Conservation (phyloP, 2,329 filamentous ascomycete genomes). For the Helotiales sp. region DNA sequence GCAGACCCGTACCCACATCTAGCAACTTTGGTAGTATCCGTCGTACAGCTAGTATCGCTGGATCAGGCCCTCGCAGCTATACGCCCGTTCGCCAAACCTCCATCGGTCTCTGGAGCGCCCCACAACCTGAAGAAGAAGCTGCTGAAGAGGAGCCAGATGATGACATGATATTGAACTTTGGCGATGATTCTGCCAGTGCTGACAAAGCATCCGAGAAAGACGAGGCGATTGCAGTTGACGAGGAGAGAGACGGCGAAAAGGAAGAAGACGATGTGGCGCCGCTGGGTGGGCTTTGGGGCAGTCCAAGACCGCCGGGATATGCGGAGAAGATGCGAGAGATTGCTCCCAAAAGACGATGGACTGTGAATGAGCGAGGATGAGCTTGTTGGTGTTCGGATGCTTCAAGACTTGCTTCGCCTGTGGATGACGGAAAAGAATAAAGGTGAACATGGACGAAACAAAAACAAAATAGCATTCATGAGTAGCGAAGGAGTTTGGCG, state of each 20-base stretch:
- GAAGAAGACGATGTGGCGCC: slow-evolving; percentile 46
- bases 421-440: background rate
- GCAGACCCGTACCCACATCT: slow-evolving; percentile 28
- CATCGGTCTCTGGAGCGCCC: slow-evolving; percentile 55
- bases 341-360: slow-evolving; percentile 59
- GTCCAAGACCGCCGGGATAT: slow-evolving; percentile 52
- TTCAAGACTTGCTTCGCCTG: background rate
- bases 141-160: slow-evolving; percentile 46
- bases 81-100: slow-evolving; percentile 43
- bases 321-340: slow-evolving; percentile 54
- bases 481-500: slow-evolving; percentile 24
- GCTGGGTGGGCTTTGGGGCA: slow-evolving; percentile 48
- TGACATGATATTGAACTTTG: slow-evolving; percentile 58
- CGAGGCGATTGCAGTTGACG: background rate
- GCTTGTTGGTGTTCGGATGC: too few relatives aligned
- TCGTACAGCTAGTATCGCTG: slow-evolving; percentile 40
- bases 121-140: slow-evolving; percentile 42
- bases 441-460: background rate
- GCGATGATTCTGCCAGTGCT: slow-evolving; percentile 40
- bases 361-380: slow-evolving; percentile 52
- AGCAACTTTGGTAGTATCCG: slow-evolving; percentile 42
- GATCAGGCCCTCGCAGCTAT: slow-evolving; percentile 32
- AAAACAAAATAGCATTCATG: slow-evolving; percentile 1
- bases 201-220: slow-evolving; percentile 16
- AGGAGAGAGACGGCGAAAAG: slow-evolving; percentile 12